These are phyloP conservation scores for Ceratocystis harringtonii DNA, from an alignment of 2,329 filamentous ascomycete genomes.

Conservation along the genomic window DNA sequence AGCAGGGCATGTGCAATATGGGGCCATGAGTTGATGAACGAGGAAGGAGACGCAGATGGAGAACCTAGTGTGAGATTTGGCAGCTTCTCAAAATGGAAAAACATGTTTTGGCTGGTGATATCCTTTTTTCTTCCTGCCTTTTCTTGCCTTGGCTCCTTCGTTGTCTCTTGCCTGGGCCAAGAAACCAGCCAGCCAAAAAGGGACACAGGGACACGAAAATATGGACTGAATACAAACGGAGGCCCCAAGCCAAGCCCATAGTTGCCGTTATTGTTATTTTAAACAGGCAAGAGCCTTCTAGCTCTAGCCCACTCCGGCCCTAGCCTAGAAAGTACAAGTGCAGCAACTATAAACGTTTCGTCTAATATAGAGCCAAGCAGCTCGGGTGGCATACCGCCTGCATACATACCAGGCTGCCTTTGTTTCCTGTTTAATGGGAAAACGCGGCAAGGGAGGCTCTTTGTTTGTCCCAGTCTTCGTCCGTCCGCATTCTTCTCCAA, in stretches of 20 bases:
- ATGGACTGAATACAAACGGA: background rate
- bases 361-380: background rate
- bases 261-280: background rate
- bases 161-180: background rate
- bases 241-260: background rate
- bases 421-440: no score
- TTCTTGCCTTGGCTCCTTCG: background rate
- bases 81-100: constrained; percentile 4
- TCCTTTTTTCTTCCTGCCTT: background rate
- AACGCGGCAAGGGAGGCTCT: background rate
- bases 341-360: background rate
- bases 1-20: background rate
- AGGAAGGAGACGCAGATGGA: background rate
- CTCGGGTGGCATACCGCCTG: background rate
- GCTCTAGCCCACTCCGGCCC: background rate
- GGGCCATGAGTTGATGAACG: background rate
- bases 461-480: background rate
- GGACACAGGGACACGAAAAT: background rate
- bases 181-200: background rate
- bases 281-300: background rate
- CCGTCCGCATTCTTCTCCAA: background rate
- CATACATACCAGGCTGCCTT: no score
- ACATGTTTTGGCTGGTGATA: background rate
- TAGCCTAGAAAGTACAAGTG: background rate
- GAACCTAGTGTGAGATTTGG: background rate